Percentiles rank a stretch among this genome's conserved stretches.
Evolutionary conservation across 208 protist species (phyloP).

Genomic region (Willaertia magna): DNA sequence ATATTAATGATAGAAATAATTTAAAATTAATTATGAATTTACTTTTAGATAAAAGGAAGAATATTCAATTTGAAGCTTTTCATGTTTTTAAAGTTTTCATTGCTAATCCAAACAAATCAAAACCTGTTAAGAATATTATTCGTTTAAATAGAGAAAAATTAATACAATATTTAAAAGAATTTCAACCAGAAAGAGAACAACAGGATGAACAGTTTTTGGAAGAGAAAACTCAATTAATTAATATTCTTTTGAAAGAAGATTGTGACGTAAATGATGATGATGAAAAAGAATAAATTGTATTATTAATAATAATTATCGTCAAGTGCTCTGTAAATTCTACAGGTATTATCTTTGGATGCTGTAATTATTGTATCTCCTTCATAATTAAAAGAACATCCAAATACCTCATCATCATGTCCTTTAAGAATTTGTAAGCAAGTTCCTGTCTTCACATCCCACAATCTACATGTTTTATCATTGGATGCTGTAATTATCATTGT

Average conservation of each 20-base stretch:
- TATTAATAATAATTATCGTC: background rate
- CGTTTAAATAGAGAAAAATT: slow-evolving; percentile 65
- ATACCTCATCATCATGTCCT: slow-evolving; percentile 88
- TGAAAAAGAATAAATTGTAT: background rate
- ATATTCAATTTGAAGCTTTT: slow-evolving; percentile 82
- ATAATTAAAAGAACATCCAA: slow-evolving; percentile 85
- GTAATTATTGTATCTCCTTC: slow-evolving; percentile 84
- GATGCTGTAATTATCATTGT: slow-evolving; percentile 79
- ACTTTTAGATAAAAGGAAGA: slow-evolving; percentile 51
- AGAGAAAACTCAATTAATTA: background rate
- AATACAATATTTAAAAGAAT: slow-evolving; percentile 55
- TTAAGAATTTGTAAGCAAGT: slow-evolving; percentile 67
- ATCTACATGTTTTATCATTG: slow-evolving; percentile 71
- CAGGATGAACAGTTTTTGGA: background rate
- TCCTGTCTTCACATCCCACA: slow-evolving; percentile 75
- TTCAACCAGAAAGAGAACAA: slow-evolving; percentile 17
- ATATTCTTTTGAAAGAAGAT: background rate
- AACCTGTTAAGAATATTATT: slow-evolving; percentile 60
- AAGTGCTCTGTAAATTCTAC: slow-evolving; percentile 52
- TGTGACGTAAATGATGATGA: background rate
- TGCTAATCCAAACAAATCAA: slow-evolving; percentile 72
- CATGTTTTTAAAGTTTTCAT: slow-evolving; percentile 71
- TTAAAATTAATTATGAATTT: slow-evolving; percentile 79
- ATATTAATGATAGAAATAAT: slow-evolving; percentile 52
- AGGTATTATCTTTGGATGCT: slow-evolving; percentile 89